phyloP scores from a whole-genome alignment of 108 stramenopile genomes.

The Aurantiochytrium sp. region DNA sequence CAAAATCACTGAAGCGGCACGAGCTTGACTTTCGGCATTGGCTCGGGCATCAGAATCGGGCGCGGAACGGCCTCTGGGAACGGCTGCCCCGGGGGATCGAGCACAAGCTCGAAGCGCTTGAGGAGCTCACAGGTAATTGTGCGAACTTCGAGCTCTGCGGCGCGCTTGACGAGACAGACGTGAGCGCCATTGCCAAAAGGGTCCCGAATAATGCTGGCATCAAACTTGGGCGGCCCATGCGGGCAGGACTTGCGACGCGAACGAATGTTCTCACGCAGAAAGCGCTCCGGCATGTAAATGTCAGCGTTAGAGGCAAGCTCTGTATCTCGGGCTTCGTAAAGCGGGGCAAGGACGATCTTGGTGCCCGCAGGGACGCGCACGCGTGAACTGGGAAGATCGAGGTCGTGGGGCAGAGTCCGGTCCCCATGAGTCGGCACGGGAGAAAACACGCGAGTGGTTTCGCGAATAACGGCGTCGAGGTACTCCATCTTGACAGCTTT shows the following conservation, averaged over 20 bases:
- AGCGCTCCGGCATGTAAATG: not conserved
- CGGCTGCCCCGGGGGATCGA: not conserved
- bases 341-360: not conserved
- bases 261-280: not conserved
- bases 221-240: not conserved
- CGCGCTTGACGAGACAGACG: not conserved
- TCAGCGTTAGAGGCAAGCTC: not conserved
- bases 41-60: not conserved
- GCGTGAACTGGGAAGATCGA: not conserved
- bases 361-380: not conserved
- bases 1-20: not conserved
- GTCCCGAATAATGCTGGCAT: not conserved
- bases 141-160: constrained; percentile 3
- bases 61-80: not conserved
- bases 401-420: not conserved
- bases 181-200: not conserved
- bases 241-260: not conserved
- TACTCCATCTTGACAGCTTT: not conserved
- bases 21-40: not conserved
- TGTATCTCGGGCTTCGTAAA: not conserved
- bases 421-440: not conserved
- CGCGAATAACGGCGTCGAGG: not conserved
- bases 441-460: not conserved
- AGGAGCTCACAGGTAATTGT: not conserved
- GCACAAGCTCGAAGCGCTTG: not conserved